phyloP scores from a whole-genome alignment of 306 rosid species.

The Psophocarpus tetragonolobus region DNA sequence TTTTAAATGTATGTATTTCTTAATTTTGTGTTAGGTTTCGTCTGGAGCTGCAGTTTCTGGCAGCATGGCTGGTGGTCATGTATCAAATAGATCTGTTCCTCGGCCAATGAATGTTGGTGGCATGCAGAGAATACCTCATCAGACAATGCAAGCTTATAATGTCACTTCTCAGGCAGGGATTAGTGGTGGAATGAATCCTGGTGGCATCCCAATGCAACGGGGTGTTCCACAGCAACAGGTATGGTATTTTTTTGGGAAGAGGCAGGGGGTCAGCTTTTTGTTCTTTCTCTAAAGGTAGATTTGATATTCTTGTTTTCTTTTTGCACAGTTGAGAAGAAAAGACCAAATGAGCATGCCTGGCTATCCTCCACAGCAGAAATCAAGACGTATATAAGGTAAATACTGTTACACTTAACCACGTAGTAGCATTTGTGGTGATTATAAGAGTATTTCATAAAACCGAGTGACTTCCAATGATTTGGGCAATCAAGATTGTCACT shows the following conservation, averaged over 20 bases:
- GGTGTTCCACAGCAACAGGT: conserved; percentile 94
- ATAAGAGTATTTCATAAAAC: conserved; percentile 19
- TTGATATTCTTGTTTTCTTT: conserved; percentile 27
- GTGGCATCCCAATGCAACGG: conserved; percentile 85
- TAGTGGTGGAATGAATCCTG: conserved; percentile 83
- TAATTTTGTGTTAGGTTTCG: conserved; percentile 57
- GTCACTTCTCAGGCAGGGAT: conserved; percentile 83
- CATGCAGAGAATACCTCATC: conserved; percentile 85
- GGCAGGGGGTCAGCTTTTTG: background rate
- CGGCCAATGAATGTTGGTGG: conserved; percentile 66
- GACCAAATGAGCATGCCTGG: conserved; percentile 73
- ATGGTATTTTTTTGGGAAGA: conserved; percentile 16
- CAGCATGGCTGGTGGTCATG: conserved; percentile 65
- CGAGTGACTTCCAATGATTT: background rate
- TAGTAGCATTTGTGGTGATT: background rate
- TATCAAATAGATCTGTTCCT: conserved; percentile 60
- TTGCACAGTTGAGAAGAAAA: conserved; percentile 75
- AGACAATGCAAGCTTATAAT: conserved; percentile 72
- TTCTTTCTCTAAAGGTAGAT: background rate
- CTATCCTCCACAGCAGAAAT: conserved; percentile 79
- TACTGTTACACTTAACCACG: background rate
- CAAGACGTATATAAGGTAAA: conserved; percentile 71
- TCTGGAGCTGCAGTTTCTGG: conserved; percentile 77
- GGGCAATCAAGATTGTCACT: background rate
- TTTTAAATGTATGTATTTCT: conserved; percentile 11